A percentile compares a stretch with the other conserved stretches of the same genome.
phyloP scores from a whole-genome alignment of 2,329 filamentous ascomycete species.

The Tricladium varicosporioides region DNA sequence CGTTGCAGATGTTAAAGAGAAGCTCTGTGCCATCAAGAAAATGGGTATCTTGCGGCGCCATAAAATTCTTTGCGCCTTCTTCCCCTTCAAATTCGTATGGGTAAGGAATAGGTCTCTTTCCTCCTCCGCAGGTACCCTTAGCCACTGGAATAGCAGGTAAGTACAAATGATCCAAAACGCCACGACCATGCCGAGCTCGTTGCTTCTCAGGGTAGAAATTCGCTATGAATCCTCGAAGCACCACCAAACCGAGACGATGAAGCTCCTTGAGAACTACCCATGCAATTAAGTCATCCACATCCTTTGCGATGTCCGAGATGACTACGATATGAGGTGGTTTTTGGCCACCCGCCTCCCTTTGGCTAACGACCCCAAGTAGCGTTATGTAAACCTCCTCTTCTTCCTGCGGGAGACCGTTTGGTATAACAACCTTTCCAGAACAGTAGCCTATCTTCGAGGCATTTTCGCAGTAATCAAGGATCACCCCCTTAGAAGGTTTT shows the following conservation, averaged over 20 bases:
- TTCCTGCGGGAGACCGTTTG: constrained; percentile 17
- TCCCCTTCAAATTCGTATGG: neutral
- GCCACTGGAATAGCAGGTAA: constrained; percentile 23
- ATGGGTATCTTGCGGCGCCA: constrained; percentile 12
- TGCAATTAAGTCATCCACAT: constrained; percentile 31
- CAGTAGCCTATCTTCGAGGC: neutral
- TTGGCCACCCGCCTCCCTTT: neutral
- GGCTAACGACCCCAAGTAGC: constrained; percentile 13
- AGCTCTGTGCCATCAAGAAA: constrained; percentile 17
- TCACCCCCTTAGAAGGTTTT: no score
- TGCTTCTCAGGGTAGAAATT: constrained; percentile 24
- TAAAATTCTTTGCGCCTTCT: constrained; percentile 13
- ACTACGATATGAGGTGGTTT: constrained; percentile 22
- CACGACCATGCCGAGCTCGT: constrained; percentile 25
- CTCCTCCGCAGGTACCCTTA: constrained; percentile 18
- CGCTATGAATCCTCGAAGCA: constrained; percentile 28
- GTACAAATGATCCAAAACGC: constrained; percentile 24
- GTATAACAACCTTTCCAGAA: constrained; percentile 10
- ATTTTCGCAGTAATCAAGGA: neutral
- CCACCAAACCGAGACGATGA: constrained; percentile 25
- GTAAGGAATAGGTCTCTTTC: neutral
- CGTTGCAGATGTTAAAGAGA: constrained; percentile 12
- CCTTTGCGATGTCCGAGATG: constrained; percentile 32
- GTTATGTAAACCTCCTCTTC: constrained; percentile 20
- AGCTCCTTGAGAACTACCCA: constrained; percentile 30